Base-by-base conservation (phyloP, 495 filamentous ascomycete genomes). In the Terfezia claveryi region DNA sequence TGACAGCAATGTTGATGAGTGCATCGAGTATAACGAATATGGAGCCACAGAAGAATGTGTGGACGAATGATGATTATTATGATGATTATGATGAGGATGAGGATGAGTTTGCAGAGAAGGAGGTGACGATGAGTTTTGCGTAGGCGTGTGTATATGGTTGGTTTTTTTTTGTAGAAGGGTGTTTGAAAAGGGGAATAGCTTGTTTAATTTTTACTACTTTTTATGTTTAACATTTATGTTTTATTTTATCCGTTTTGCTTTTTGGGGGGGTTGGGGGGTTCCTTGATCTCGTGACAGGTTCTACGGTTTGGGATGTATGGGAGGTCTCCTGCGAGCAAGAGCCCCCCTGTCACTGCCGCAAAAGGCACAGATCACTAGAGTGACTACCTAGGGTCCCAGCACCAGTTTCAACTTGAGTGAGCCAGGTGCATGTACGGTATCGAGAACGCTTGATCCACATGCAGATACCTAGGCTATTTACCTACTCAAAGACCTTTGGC, bases 51-150 rank as follows among this genome's bases (percentile, higher is more conserved):
- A 79, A 72, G 50, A 86, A 94, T 68, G 84, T 85, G 9, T 94
- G 87, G 87, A 81, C 79, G 0, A 84, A 89, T 55, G 41, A 14
- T 14, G 41, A 46, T 46, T 46, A 46, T 46, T 76, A 81, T 50
- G 83, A 84, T 23, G 74, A 82, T 63, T 68, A 89, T 71, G 69
- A 94, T 66, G 69, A 84, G 78, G 69, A 94, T 66, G 69, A 84
- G 78, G 68, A 83, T 81, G 73, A 74, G 73, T 70, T 83, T 71
- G 72, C 85, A 64, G 67, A 79, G 66, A 74, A 89, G 75, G 69
- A 87, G 73, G 80, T 82, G 74, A 67, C 79, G 63, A 68, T 83
- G 72, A 80, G 88, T 73, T 77, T 91, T 86, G 77, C 77, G 57
- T 80, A 61, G 55, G 16, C 36, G 8, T 53, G 14, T 14, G 41